Conservation (phyloP, 2,329 filamentous ascomycete genomes). For the Dothidotthia symphoricarpi region DNA sequence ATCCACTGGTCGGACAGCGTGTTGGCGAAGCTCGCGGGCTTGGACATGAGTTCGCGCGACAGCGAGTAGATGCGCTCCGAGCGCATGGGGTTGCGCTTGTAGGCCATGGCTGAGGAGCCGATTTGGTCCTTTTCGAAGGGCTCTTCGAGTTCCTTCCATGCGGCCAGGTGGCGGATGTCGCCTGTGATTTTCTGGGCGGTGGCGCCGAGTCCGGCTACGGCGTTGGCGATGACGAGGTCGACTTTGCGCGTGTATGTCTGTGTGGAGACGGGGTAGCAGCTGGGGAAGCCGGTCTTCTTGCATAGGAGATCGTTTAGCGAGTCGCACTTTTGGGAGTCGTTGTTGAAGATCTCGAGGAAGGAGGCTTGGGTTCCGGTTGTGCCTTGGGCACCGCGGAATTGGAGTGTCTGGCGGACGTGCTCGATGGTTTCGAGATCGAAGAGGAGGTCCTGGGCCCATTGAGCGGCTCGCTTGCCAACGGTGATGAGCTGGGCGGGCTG, state of each 20-base stretch:
- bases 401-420: slow-evolving; percentile 63
- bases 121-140: slow-evolving; percentile 74
- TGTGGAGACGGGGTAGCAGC: slow-evolving; percentile 63
- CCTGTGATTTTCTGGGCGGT: slow-evolving; percentile 72
- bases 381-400: slow-evolving; percentile 65
- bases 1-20: slow-evolving; percentile 74
- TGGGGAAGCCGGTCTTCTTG: slow-evolving; percentile 63
- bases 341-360: slow-evolving; percentile 68
- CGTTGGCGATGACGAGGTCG: slow-evolving; percentile 76
- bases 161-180: slow-evolving; percentile 71
- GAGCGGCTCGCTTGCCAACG: slow-evolving; percentile 65
- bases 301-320: slow-evolving; percentile 63
- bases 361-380: slow-evolving; percentile 57
- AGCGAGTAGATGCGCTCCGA: slow-evolving; percentile 62
- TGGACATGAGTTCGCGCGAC: slow-evolving; percentile 56
- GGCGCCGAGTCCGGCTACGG: slow-evolving; percentile 75
- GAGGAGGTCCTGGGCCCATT: slow-evolving; percentile 74
- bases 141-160: slow-evolving; percentile 81
- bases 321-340: slow-evolving; percentile 60
- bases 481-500: slow-evolving; percentile 65
- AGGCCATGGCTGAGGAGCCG: slow-evolving; percentile 53
- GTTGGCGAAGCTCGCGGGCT: slow-evolving; percentile 56
- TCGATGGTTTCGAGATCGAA: slow-evolving; percentile 76
- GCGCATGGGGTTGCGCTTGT: slow-evolving; percentile 63
- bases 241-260: slow-evolving; percentile 81